These are phyloP conservation scores for Fragaria nilgerrensis DNA, from an alignment of 306 rosid genomes.

Conservation along the genomic window DNA sequence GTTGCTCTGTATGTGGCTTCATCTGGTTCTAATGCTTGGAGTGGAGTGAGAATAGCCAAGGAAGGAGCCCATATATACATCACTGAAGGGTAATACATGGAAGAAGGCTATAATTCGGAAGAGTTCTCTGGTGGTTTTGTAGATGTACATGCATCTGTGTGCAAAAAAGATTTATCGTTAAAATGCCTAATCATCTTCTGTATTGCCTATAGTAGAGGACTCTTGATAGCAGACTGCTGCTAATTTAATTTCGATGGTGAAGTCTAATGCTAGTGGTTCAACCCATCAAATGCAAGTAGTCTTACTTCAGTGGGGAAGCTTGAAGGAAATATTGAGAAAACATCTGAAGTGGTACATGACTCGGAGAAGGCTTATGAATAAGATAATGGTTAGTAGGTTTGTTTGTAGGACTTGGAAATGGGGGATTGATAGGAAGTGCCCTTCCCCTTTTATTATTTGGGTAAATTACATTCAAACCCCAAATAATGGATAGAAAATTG, in stretches of 20 bases:
- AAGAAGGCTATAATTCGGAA: constrained; percentile 65
- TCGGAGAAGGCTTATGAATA: constrained; percentile 82
- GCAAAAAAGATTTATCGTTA: constrained; percentile 49
- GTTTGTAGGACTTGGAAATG: constrained; percentile 10
- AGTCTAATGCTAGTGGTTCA: constrained; percentile 17
- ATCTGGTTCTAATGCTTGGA: constrained; percentile 61
- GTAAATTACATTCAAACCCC: not conserved
- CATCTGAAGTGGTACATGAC: constrained; percentile 71
- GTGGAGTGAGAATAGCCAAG: constrained; percentile 44
- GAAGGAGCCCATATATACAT: constrained; percentile 38
- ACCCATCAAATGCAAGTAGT: too few relatives aligned
- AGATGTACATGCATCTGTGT: constrained; percentile 49
- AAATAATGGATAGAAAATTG: too few relatives aligned
- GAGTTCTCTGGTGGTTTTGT: constrained; percentile 54
- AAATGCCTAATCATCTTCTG: constrained; percentile 32
- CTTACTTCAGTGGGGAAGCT: too few relatives aligned
- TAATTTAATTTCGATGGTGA: not conserved
- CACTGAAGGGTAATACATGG: constrained; percentile 62
- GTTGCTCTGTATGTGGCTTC: constrained; percentile 36
- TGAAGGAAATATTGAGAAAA: constrained; percentile 31
- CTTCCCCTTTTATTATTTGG: constrained; percentile 27
- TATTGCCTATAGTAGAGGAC: constrained; percentile 22
- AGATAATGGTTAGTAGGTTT: constrained; percentile 3
- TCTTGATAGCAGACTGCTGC: constrained; percentile 15
- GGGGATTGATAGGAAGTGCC: constrained; percentile 15